Percentiles rank a stretch among this genome's conserved stretches.
phyloP scores from a whole-genome alignment of 192 early-diverging fungal genomes.

The Backusella australiensis region DNA sequence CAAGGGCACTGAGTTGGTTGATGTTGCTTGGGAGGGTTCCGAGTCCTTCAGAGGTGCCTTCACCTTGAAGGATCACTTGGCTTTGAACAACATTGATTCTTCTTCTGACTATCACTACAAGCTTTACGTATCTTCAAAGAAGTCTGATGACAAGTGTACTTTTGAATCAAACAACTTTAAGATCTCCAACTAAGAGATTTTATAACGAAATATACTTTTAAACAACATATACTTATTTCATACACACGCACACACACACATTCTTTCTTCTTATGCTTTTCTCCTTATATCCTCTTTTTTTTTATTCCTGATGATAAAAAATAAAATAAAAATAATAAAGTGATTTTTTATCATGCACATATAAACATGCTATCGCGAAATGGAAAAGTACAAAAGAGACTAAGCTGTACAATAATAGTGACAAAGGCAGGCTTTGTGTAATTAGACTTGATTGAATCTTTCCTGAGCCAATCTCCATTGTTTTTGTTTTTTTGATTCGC shows the following conservation, averaged over 20 bases:
- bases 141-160: slow-evolving; percentile 15
- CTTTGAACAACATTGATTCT: slow-evolving; percentile 4
- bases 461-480: slow-evolving; percentile 15
- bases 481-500: slow-evolving; percentile 7
- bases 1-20: slow-evolving; percentile 22
- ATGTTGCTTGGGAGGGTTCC: slow-evolving; percentile 17
- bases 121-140: slow-evolving; percentile 18
- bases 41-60: slow-evolving; percentile 24
- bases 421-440: no score
- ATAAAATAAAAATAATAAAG: no score
- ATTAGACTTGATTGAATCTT: slow-evolving; percentile 4
- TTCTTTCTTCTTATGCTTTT: background rate
- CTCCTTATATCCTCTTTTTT: background rate
- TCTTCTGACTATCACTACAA: slow-evolving; percentile 25
- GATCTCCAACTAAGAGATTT: background rate
- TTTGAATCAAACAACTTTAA: slow-evolving; percentile 29
- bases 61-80: slow-evolving; percentile 32
- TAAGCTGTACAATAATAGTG: background rate
- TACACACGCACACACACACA: no score
- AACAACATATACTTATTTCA: no score
- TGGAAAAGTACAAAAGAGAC: background rate
- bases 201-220: background rate
- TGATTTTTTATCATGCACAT: no score
- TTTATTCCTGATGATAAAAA: background rate
- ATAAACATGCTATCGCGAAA: background rate